Evolutionary conservation across 176 grass and related monocot species (phyloP).

Genomic region (Raddia guianensis): DNA sequence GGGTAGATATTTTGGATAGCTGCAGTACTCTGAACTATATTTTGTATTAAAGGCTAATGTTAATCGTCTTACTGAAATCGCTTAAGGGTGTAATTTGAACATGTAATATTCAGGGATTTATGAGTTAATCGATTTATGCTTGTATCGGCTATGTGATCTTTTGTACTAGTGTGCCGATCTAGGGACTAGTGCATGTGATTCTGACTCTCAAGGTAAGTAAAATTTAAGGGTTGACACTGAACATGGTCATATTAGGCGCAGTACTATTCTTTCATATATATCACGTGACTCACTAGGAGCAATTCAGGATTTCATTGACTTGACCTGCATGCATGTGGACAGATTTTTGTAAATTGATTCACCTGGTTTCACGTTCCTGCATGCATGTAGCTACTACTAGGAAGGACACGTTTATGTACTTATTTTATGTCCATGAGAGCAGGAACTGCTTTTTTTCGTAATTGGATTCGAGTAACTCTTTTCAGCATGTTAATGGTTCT

Average conservation of each 20-base stretch:
- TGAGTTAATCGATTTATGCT: too few relatives aligned
- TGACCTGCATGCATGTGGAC: slow-evolving; percentile 30
- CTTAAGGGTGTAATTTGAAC: too few relatives aligned
- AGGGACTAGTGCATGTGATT: too few relatives aligned
- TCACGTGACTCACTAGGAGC: slow-evolving; percentile 35
- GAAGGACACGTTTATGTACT: background rate
- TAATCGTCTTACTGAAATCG: too few relatives aligned
- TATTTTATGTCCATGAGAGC: background rate
- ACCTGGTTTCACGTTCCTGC: background rate
- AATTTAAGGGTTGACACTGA: too few relatives aligned
- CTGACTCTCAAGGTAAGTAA: too few relatives aligned
- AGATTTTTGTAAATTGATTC: slow-evolving; percentile 21
- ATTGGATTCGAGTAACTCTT: background rate
- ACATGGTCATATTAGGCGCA: background rate
- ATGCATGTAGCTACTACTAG: background rate
- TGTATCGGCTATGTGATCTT: too few relatives aligned
- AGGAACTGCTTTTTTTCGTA: background rate
- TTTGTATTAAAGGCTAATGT: too few relatives aligned
- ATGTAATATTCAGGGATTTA: too few relatives aligned
- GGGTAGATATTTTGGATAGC: too few relatives aligned
- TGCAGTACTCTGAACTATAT: too few relatives aligned
- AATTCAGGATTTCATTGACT: slow-evolving; percentile 19
- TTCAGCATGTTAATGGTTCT: background rate
- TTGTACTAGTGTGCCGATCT: too few relatives aligned
- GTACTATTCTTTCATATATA: slow-evolving; percentile 23